Conservation (phyloP, 441 rosid species). For the Adansonia gregorii region DNA sequence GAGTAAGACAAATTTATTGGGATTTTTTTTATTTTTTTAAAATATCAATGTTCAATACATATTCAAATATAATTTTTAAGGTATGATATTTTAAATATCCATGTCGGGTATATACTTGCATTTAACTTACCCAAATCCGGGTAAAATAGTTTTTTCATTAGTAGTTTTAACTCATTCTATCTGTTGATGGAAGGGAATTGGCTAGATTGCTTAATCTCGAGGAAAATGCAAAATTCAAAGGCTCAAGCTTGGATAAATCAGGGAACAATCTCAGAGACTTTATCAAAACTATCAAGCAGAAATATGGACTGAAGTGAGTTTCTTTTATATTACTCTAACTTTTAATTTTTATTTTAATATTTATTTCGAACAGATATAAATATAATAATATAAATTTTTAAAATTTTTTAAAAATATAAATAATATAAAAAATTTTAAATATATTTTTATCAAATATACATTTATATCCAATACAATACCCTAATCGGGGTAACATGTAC, state of each 20-base stretch:
- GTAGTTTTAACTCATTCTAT: constrained; percentile 13
- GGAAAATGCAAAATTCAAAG: constrained; percentile 63
- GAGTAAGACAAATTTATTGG: constrained; percentile 34
- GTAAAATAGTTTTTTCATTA: background rate
- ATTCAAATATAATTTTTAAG: too few species aligned
- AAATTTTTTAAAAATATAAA: too few species aligned
- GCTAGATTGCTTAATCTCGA: constrained; percentile 55
- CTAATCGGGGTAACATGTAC: background rate
- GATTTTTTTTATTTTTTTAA: background rate
- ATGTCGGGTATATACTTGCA: background rate
- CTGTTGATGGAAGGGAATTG: constrained; percentile 47
- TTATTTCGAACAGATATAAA: too few species aligned
- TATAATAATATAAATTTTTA: too few species aligned
- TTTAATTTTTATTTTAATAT: too few species aligned
- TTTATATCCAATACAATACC: too few species aligned
- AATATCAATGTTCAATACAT: too few species aligned
- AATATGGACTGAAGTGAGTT: constrained; percentile 51
- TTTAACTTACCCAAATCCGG: background rate
- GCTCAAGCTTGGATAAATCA: constrained; percentile 39
- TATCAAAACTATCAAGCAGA: constrained; percentile 44
- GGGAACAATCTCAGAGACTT: constrained; percentile 41
- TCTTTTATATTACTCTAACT: background rate
- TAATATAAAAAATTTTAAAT: too few species aligned
- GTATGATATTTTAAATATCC: too few species aligned
- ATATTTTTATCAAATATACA: too few species aligned